Evolutionary conservation across 768 basidiomycete species (phyloP).

Genomic region (Crucibulum laeve): DNA sequence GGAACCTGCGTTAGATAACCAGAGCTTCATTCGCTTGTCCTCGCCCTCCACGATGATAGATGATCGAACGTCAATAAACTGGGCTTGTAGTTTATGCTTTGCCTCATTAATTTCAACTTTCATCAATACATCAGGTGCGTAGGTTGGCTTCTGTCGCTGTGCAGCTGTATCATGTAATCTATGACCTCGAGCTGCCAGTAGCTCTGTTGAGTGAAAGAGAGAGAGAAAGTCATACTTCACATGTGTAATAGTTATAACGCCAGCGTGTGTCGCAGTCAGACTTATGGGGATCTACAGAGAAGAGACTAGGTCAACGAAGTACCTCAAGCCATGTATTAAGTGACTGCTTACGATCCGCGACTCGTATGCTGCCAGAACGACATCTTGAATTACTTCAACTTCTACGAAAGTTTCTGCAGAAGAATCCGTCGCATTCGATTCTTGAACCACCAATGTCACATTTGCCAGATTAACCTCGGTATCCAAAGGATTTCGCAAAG

Average conservation of each 20-base stretch:
- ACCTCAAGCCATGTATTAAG: neutral
- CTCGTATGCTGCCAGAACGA: constrained; percentile 61
- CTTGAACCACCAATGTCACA: constrained; percentile 51
- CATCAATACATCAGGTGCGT: constrained; percentile 65
- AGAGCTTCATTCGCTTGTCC: constrained; percentile 44
- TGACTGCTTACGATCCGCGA: constrained; percentile 49
- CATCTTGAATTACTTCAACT: constrained; percentile 57
- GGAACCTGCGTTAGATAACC: constrained; percentile 65
- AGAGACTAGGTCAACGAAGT: neutral
- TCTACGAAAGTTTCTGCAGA: constrained; percentile 39
- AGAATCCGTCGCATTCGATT: constrained; percentile 24
- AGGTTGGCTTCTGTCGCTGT: constrained; percentile 65
- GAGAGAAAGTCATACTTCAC: constrained; percentile 69
- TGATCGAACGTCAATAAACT: constrained; percentile 49
- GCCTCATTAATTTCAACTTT: constrained; percentile 60
- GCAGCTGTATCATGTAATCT: constrained; percentile 71
- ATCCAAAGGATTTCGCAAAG: constrained; percentile 67
- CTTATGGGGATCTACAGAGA: constrained; percentile 54
- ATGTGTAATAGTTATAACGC: constrained; percentile 51
- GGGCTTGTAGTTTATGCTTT: constrained; percentile 57
- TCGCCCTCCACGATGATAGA: constrained; percentile 69
- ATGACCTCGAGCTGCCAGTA: constrained; percentile 65
- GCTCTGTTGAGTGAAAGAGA: constrained; percentile 63
- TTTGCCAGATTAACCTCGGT: constrained; percentile 67
- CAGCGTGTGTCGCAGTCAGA: constrained; percentile 47